Percentiles rank a stretch among this genome's conserved stretches.
phyloP scores from a whole-genome alignment of 73 alveolate genomes.

The Tetrahymena borealis region DNA sequence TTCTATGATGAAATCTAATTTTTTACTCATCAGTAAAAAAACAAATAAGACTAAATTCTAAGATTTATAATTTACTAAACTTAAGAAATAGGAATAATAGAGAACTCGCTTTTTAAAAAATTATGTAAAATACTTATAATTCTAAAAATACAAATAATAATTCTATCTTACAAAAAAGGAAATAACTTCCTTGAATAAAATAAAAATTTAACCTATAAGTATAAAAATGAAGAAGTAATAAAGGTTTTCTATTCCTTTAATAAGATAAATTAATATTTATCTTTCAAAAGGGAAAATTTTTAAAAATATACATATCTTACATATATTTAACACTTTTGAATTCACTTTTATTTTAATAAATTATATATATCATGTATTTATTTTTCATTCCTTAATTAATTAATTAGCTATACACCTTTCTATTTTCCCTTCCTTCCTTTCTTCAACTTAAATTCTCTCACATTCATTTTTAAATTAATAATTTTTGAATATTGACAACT shows the following conservation, averaged over 20 bases:
- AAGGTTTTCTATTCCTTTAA: background rate
- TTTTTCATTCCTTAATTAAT: background rate
- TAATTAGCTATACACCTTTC: too few species aligned
- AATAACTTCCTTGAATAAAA: background rate
- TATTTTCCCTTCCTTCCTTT: too few species aligned
- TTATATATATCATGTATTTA: background rate
- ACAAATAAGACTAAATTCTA: too few species aligned
- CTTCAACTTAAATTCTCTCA: too few species aligned
- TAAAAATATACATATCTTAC: background rate
- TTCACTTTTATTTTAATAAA: background rate
- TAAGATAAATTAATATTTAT: background rate
- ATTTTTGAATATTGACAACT: too few species aligned
- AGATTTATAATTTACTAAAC: background rate
- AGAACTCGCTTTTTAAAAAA: background rate
- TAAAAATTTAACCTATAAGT: background rate
- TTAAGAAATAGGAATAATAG: background rate
- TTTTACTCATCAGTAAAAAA: too few species aligned
- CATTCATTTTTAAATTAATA: background rate
- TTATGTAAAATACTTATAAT: background rate
- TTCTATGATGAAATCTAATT: too few species aligned
- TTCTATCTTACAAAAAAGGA: background rate
- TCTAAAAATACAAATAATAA: background rate
- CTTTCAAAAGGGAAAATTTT: background rate
- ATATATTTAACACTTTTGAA: background rate
- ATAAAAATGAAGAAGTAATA: background rate